These are phyloP conservation scores for Trypanosoma caninum DNA, from an alignment of 208 protist genomes.

Conservation along the genomic window DNA sequence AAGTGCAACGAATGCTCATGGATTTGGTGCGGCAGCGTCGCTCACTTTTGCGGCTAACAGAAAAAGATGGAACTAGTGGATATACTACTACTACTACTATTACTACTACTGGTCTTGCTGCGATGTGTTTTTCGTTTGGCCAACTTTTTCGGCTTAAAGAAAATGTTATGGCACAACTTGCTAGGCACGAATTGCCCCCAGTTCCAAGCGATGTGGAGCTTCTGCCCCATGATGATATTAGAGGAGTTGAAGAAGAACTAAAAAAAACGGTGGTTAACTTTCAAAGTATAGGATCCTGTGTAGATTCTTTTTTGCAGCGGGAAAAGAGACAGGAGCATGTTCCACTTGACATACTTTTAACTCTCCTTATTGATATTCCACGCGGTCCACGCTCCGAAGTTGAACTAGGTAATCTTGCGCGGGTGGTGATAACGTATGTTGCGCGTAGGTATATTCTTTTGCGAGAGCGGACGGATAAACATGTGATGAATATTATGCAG, in stretches of 20 bases:
- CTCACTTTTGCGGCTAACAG: conserved; percentile 3
- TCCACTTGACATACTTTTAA: conserved; percentile 31
- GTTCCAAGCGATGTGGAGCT: conserved; percentile 16
- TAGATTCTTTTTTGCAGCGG: neutral
- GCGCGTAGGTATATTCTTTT: conserved; percentile 66
- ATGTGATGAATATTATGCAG: conserved; percentile 36
- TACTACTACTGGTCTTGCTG: neutral
- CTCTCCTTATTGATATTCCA: conserved; percentile 28
- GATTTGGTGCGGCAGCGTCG: conserved; percentile 32
- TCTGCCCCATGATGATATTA: conserved; percentile 26
- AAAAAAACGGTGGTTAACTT: neutral
- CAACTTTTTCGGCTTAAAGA: conserved; percentile 5
- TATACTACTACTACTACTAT: neutral
- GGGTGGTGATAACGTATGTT: conserved; percentile 53
- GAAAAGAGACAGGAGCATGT: neutral
- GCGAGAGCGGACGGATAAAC: conserved; percentile 45
- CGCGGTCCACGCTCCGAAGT: conserved; percentile 17
- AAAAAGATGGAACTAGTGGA: neutral
- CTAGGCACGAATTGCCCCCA: neutral
- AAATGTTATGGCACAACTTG: conserved; percentile 17
- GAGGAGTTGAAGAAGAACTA: neutral
- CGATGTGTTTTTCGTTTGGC: neutral
- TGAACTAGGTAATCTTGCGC: conserved; percentile 36
- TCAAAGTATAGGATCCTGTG: neutral
- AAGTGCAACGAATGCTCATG: conserved; percentile 34